Evolutionary conservation across 2,329 filamentous ascomycete genomes (phyloP), one percentile per base, ranked within the genome.

Genomic region (Annulohypoxylon truncatum): DNA sequence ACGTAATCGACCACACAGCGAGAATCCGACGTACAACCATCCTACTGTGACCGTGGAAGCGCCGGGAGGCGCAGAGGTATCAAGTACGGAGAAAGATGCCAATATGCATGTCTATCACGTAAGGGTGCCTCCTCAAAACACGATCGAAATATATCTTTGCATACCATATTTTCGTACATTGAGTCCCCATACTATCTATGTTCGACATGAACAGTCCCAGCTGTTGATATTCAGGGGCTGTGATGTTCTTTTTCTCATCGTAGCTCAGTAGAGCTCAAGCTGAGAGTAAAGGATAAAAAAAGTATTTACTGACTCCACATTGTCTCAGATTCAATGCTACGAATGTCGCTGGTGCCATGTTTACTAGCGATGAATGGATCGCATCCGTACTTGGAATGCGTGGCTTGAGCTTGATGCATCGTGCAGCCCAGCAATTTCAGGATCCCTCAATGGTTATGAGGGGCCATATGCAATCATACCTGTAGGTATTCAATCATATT

Each of bases 1-100:
- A 76, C 73, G 74, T 75, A 74, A 76, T 68, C 40, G 48, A 58
- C 52, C 15, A 53, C 57, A 50, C 57, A 40, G 42, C 24, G 42
- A 62, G 40, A 38, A 44, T 26, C 55, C 31, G 54, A 35, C 54
- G 46, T 55, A 28, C 46, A 33, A 33, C 51, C 10, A 52, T 54
- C 50, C 58, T 65, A 33, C 48, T 29, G 60, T 62, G 59, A 52
- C 56, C 59, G 44, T 61, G 29, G 38, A 56, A 42, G 47, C 40
- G 22, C 48, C 35, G 58, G 15, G 29, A 57, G n/a, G 8, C n/a
- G 44, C 33, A 20, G 31, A 63, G 15, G n/a, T n/a, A 38, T 47
- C 26, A 20, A 24, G 22, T 53, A 46, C 26, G 8, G 38, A 31
- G 33, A 28, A 31, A 57, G 4, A 31, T 33, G 59, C 48, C 40